Evolutionary conservation across 2,329 filamentous ascomycete species (phyloP), one percentile per base, ranked within the genome.

Genomic region (Tolypocladium ovalisporum): DNA sequence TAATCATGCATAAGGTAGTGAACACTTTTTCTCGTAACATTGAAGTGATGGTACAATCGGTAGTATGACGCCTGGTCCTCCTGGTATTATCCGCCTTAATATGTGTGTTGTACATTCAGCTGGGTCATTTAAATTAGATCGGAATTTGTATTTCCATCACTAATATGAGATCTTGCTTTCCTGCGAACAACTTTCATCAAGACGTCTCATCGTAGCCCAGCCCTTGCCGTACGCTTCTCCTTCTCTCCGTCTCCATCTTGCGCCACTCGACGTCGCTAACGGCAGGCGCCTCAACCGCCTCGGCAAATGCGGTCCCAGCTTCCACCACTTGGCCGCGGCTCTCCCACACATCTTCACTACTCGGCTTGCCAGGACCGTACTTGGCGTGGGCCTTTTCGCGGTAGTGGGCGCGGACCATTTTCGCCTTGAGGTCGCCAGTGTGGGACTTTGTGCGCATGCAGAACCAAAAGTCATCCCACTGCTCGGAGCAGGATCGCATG

Each of bases 401-500:
- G 73, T 92, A 90, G 71, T 86, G 83, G 53, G 84, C 83, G 59
- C 78, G 77, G 57, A 95, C 80, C 64, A 79, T 78, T 55, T 77
- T 80, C 59, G 81, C 84, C 65, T 84, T 83, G 63, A 84, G 75
- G 49, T 79, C 73, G 29, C 82, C 80, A 0, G 79, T 71, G 66
- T 84, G 84, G 2, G 80, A 79, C 66, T 87, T 85, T 40, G 85
- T 86, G 62, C 89, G 86, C 92, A 97, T 97, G 78, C 94, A 99
- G 75, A 97, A 93, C 89, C 92, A 96, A 73, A 96, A 97, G 72
- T 96, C 89, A 60, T 87, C 82, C 91, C 93, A 97, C 61, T 91
- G 86, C 63, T 95, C 88, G 60, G 79, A 83, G 78, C 94, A 99
- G 4, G 82, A 80, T 51, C 87, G 83, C 66, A 96, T 76, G 47